A percentile compares a stretch with the other conserved stretches of the same genome.
Conservation (phyloP, 306 rosid genomes). For the Dalbergia cochinchinensis region DNA sequence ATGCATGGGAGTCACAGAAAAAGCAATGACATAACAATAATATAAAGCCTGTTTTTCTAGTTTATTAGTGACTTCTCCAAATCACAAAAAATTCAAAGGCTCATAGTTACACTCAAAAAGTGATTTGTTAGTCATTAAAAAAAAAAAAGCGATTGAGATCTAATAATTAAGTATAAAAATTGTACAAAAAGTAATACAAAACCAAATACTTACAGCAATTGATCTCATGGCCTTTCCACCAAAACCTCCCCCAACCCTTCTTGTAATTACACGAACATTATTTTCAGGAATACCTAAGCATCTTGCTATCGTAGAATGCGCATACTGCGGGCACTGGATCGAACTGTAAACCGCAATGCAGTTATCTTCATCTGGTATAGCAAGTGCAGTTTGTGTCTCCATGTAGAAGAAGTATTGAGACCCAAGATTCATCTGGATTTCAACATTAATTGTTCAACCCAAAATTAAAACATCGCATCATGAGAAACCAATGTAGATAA, state of each 20-base stretch:
- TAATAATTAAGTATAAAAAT: background rate
- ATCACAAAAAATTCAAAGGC: slow-evolving; percentile 12
- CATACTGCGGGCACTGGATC: slow-evolving; percentile 64
- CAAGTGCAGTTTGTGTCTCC: slow-evolving; percentile 93
- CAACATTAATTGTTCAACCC: slow-evolving; percentile 2
- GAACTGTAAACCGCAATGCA: slow-evolving; percentile 83
- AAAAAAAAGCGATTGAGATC: background rate
- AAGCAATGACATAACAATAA: slow-evolving; percentile 1
- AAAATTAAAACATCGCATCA: slow-evolving; percentile 22
- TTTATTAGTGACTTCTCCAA: slow-evolving; percentile 6
- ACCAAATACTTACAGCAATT: slow-evolving; percentile 63
- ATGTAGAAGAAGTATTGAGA: slow-evolving; percentile 94
- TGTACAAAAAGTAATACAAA: background rate
- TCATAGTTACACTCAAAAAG: background rate
- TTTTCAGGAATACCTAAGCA: slow-evolving; percentile 82
- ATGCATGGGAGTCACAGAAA: background rate
- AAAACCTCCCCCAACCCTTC: slow-evolving; percentile 95
- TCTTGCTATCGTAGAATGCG: slow-evolving; percentile 66
- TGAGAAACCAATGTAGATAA: slow-evolving; percentile 5
- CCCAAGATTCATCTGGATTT: slow-evolving; percentile 74
- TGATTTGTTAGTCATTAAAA: background rate
- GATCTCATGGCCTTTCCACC: slow-evolving; percentile 77
- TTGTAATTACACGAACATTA: slow-evolving; percentile 87
- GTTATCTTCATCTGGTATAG: slow-evolving; percentile 93
- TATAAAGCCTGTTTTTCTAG: background rate